Base-by-base conservation (phyloP, 73 alveolate species). In the Halteria grandinella region DNA sequence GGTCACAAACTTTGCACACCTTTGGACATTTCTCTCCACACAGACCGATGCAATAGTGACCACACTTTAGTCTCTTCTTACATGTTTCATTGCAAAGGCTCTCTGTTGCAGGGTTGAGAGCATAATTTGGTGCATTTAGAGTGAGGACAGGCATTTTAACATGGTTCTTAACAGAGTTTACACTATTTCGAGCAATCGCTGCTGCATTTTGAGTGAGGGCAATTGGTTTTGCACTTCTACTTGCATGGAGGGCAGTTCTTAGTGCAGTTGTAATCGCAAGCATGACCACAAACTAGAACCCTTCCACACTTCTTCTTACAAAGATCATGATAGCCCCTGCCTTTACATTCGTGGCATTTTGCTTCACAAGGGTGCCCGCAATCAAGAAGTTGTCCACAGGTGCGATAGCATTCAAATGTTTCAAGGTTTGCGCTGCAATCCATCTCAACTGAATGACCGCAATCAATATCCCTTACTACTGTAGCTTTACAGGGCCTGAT, bases 1-100 rank as follows among this genome's bases (percentile, higher is more conserved):
- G 91, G 20, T 77, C 44, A 51, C 94, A 85, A 7, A 75, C 70
- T 76, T 59, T 72, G 54, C 97, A 91, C 15, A 91, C 72, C 62
- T 82, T 87, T 28, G 97, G 97, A 29, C 97, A 91, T 66, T 69
- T 83, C 29, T 91, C 97, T 5, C 97, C 97, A 70, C 97, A 91
- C 27, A 91, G 33, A 10, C 97, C 97, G 47, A 80, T 66, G 51
- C 97, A 91, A 47, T 64, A 69, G 72, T 88, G 94, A 4, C 84
- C 86, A 60, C 97, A 91, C 77, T 87, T 69, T 59, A 91, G 55
- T 15, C 1, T 58, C 44, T 40, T 11, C 25, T 48, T 1, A 28
- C 97, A 91, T 32, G 85, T 43, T 54, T 75, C 50, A 55, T 75
- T 51, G 62, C 97, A 91, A 20, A 84, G 79, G 87, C 49, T 74